These are phyloP conservation scores for Cyberlindnera euphorbiiphila DNA, from an alignment of 805 yeast species.

Conservation along the genomic window DNA sequence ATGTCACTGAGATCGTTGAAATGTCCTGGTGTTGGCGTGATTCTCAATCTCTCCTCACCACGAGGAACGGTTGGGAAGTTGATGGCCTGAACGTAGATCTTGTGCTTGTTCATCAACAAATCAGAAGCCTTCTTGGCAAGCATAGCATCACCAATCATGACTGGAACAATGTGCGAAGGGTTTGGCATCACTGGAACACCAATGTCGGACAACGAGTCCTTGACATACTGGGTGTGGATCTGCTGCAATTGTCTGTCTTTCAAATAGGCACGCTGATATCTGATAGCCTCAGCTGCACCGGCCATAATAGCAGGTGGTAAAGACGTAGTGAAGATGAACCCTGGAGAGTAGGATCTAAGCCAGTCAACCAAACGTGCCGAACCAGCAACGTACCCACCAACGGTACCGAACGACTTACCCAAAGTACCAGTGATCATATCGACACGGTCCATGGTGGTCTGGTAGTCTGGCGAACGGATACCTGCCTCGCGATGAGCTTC, in stretches of 20 bases:
- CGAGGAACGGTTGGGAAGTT: constrained; percentile 97
- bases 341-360: constrained; percentile 95
- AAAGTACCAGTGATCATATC: constrained; percentile 97
- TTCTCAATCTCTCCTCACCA: constrained; percentile 93
- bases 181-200: constrained; percentile 97
- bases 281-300: constrained; percentile 84
- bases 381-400: constrained; percentile 97
- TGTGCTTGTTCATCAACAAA: constrained; percentile 73
- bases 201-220: constrained; percentile 56
- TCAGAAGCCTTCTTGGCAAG: constrained; percentile 92
- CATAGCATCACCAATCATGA: constrained; percentile 90
- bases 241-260: constrained; percentile 83
- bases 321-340: constrained; percentile 94
- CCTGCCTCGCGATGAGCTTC: constrained; percentile 74
- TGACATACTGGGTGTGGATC: constrained; percentile 78
- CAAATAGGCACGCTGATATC: constrained; percentile 75
- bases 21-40: constrained; percentile 99
- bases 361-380: constrained; percentile 81
- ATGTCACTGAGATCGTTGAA: constrained; percentile 69
- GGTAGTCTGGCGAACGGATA: constrained; percentile 44
- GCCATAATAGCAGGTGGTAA: constrained; percentile 98
- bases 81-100: constrained; percentile 95
- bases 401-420: constrained; percentile 95
- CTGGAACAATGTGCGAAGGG: constrained; percentile 96
- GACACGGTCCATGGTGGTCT: constrained; percentile 79